These are phyloP conservation scores for Chytridium lagenaria DNA, from an alignment of 371 early-diverging fungal genomes.

Conservation along the genomic window DNA sequence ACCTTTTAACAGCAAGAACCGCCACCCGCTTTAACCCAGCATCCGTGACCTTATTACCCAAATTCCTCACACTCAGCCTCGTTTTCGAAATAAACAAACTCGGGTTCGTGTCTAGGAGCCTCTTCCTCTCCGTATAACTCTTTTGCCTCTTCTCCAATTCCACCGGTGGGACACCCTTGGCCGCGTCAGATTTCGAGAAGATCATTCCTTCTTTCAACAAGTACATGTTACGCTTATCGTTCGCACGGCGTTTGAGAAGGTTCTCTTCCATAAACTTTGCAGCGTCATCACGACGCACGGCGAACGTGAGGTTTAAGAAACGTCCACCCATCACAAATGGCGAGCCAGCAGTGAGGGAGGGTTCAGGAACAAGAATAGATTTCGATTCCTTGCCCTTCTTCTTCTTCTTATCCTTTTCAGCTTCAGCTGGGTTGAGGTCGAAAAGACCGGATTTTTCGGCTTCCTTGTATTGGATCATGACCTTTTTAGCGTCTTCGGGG, in stretches of 20 bases:
- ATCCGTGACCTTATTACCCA: conserved; percentile 79
- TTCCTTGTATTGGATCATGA: conserved; percentile 69
- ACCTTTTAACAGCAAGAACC: conserved; percentile 67
- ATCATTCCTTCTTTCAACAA: conserved; percentile 77
- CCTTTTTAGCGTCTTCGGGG: conserved; percentile 73
- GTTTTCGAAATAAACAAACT: conserved; percentile 87
- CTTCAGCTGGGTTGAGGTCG: conserved; percentile 40
- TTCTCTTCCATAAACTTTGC: conserved; percentile 68
- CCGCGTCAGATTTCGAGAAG: conserved; percentile 85
- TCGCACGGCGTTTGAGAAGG: conserved; percentile 63
- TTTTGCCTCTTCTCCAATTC: conserved; percentile 81
- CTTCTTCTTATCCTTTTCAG: conserved; percentile 34
- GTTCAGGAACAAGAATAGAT: conserved; percentile 53
- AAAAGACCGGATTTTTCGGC: conserved; percentile 36
- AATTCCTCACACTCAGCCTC: conserved; percentile 84
- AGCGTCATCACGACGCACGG: conserved; percentile 79
- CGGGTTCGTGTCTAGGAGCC: conserved; percentile 79
- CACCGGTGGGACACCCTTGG: conserved; percentile 67
- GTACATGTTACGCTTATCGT: conserved; percentile 81
- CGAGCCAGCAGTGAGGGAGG: conserved; percentile 41
- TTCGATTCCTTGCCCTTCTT: conserved; percentile 21
- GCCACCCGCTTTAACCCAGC: conserved; percentile 68
- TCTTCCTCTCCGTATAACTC: conserved; percentile 79
- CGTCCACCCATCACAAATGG: conserved; percentile 79
- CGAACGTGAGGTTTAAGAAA: conserved; percentile 78